phyloP scores from a whole-genome alignment of 108 stramenopile genomes.

The Fragilaria crotonensis region DNA sequence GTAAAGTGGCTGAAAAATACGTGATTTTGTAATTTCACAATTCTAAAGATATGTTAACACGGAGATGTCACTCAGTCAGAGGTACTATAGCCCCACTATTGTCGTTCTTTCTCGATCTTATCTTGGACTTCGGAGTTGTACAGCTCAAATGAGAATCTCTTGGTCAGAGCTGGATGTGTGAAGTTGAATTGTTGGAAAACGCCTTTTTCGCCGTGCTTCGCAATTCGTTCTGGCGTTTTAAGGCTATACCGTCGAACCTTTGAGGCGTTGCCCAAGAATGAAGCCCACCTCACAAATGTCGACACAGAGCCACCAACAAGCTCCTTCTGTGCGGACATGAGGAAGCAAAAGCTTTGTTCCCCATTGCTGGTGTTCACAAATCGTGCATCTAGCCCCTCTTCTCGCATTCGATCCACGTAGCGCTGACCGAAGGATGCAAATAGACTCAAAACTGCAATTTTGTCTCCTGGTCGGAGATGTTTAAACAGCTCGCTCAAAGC shows the following conservation, averaged over 20 bases:
- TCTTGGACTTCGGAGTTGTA: too few species aligned
- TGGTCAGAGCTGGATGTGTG: background rate
- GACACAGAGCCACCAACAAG: slow-evolving; percentile 6
- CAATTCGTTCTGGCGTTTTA: background rate
- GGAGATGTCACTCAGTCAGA: too few species aligned
- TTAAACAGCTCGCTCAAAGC: slow-evolving; percentile 8
- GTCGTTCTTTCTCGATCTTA: too few species aligned
- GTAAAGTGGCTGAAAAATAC: too few species aligned
- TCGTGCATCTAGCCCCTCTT: slow-evolving; percentile 14
- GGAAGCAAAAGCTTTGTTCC: slow-evolving; percentile 18
- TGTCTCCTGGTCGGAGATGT: slow-evolving; percentile 16
- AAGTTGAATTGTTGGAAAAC: background rate
- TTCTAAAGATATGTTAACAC: too few species aligned
- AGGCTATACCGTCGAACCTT: slow-evolving; percentile 8
- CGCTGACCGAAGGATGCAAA: slow-evolving; percentile 1
- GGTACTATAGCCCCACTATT: too few species aligned
- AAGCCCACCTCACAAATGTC: slow-evolving; percentile 13
- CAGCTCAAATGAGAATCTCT: background rate
- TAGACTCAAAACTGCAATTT: slow-evolving; percentile 15
- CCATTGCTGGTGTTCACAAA: slow-evolving; percentile 7
- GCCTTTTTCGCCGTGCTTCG: background rate
- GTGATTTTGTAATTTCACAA: too few species aligned
- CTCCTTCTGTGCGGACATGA: slow-evolving; percentile 17
- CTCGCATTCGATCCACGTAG: slow-evolving; percentile 9
- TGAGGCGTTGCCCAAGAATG: slow-evolving; percentile 10